Conservation (phyloP, 805 yeast genomes). For the Blastobotrys terrestris region DNA sequence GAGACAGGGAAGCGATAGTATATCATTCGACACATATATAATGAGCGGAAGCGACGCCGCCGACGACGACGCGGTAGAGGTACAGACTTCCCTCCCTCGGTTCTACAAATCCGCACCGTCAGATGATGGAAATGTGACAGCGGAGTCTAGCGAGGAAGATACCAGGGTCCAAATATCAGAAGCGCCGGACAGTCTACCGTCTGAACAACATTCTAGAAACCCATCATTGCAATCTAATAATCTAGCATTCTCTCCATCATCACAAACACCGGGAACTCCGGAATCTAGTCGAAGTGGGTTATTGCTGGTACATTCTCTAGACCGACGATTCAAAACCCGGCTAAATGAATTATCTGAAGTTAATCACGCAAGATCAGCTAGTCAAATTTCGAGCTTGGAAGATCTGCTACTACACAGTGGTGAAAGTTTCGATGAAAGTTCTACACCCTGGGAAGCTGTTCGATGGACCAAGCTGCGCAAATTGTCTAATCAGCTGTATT, state of each 20-base stretch:
- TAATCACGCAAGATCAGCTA: neutral
- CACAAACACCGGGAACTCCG: slow-evolving; percentile 11
- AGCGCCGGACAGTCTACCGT: slow-evolving; percentile 2
- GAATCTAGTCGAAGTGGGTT: slow-evolving; percentile 6
- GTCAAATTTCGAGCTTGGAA: neutral
- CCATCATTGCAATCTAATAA: slow-evolving; percentile 4
- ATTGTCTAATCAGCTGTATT: slow-evolving; percentile 33
- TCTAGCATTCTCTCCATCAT: neutral
- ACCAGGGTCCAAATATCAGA: neutral
- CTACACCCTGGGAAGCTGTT: slow-evolving; percentile 13
- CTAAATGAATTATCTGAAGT: slow-evolving; percentile 13
- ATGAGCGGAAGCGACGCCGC: neutral
- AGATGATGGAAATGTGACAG: neutral
- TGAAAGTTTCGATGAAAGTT: neutral
- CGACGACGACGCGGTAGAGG: neutral
- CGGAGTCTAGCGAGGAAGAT: neutral
- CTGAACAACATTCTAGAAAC: slow-evolving; percentile 11
- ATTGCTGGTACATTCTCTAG: slow-evolving; percentile 12
- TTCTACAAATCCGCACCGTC: neutral
- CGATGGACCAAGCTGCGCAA: slow-evolving; percentile 39
- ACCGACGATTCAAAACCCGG: slow-evolving; percentile 18
- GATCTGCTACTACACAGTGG: neutral
- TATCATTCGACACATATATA: no score
- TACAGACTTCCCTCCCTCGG: slow-evolving; percentile 8
- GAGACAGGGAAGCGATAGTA: no score